Evolutionary conservation across 345 rosid genomes (phyloP).

Genomic region (Pistacia vera): DNA sequence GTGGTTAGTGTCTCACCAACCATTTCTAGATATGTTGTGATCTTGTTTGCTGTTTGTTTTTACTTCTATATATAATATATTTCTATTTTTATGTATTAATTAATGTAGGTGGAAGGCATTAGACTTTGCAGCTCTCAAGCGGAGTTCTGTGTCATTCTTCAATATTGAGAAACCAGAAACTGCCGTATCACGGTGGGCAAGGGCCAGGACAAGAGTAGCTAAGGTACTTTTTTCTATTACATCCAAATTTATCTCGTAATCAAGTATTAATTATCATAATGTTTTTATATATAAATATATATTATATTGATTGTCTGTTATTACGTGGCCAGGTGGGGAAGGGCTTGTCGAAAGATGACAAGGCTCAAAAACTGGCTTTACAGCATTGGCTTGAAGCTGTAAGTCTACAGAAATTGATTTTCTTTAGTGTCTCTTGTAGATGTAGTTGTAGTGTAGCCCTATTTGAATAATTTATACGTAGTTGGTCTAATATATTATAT

Average conservation of each 20-base stretch:
- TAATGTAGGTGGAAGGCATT: conserved; percentile 84
- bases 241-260: too few species aligned
- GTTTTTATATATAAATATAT: too few species aligned
- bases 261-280: too few species aligned
- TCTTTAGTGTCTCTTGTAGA: too few species aligned
- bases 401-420: conserved; percentile 30
- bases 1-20: conserved; percentile 36
- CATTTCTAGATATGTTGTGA: not conserved
- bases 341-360: conserved; percentile 82
- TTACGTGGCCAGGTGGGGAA: conserved; percentile 51
- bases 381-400: conserved; percentile 99
- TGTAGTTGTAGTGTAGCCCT: not conserved
- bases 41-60: not conserved
- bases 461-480: too few species aligned
- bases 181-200: conserved; percentile 85
- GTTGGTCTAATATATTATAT: not conserved
- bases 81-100: not conserved
- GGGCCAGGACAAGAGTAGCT: conserved; percentile 93
- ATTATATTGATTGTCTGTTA: too few species aligned
- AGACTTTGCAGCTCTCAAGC: conserved; percentile 72
- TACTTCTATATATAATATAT: not conserved
- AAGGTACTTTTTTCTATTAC: conserved; percentile 29
- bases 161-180: conserved; percentile 70
- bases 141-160: conserved; percentile 66
- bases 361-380: conserved; percentile 84